Evolutionary conservation across 164 flowering plant species (phyloP), one percentile per base, ranked within the genome.

Genomic region (Nymphaea thermarum): DNA sequence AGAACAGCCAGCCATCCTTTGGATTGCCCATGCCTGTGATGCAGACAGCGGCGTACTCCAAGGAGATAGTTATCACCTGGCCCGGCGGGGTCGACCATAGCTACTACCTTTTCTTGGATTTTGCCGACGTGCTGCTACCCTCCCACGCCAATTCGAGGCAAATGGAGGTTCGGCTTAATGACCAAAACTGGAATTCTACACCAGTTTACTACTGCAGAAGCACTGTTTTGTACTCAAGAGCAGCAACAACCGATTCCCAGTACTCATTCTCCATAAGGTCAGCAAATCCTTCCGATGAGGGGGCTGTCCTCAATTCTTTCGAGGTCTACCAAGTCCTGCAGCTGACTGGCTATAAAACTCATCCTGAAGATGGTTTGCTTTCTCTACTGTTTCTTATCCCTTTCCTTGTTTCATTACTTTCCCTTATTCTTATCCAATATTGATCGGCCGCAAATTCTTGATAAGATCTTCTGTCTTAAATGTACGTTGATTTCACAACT

Each of bases 301-400:
- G 55, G 2, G 55, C 89, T 0, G 72, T 84, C 66, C 61, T 84
- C 12, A 84, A 82, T 72, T 84, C 85, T 6, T 4, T 82, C 4
- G 89, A 85, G 75, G 4, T 79, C 41, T 82, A 68, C 66, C 15
- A 2, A 3, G 61, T 73, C 6, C 66, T 51, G 44, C 62, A 73
- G 17, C 42, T 79, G 4, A 11, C 71, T 5, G 72, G 69, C 42
- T 43, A 36, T 47, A 65, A 67, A 25, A 25, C 36, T 25, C 36
- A 25, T 25, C 36, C 36, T 25, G 36, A 25, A 25, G 36, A 25
- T 25, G 36, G 36, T 25, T 25, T 25, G 36, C 36, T 25, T 25
- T 25, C 36, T 25, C 36, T 25, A 25, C 36, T 25, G 36, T 25
- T 25, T 25, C 36, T 25, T 25, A 25, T 25, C 36, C 36, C 36